Evolutionary conservation across 805 yeast genomes (phyloP).

Genomic region (Candida argentea): DNA sequence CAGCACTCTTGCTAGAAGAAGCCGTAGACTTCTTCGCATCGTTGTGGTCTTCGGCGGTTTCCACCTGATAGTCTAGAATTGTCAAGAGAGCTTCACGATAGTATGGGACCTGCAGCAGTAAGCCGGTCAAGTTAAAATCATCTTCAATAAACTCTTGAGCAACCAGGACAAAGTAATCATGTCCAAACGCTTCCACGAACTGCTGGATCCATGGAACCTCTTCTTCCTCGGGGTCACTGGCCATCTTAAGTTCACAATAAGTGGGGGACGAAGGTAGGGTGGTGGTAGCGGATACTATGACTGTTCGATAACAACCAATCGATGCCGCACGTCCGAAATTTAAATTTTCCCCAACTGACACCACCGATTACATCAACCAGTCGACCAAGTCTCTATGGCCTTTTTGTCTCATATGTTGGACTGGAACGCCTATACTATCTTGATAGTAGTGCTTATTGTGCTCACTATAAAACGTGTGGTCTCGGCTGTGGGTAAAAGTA

Average conservation of each 20-base stretch:
- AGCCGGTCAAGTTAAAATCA: slow-evolving; percentile 90
- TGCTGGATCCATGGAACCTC: slow-evolving; percentile 75
- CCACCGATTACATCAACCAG: too few species aligned
- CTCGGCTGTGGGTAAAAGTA: slow-evolving; percentile 22
- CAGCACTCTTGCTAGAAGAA: slow-evolving; percentile 3
- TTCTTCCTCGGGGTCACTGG: slow-evolving; percentile 40
- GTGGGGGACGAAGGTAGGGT: background rate
- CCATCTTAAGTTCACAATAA: slow-evolving; percentile 13
- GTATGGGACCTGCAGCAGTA: slow-evolving; percentile 75
- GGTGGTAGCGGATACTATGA: background rate
- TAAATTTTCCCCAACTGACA: too few species aligned
- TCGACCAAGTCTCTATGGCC: too few species aligned
- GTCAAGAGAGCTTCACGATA: slow-evolving; percentile 88
- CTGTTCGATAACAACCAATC: background rate
- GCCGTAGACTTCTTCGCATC: too few species aligned
- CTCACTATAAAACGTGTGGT: slow-evolving; percentile 28
- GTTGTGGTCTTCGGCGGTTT: slow-evolving; percentile 28
- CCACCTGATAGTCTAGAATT: slow-evolving; percentile 73
- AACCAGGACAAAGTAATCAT: slow-evolving; percentile 88
- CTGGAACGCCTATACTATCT: slow-evolving; percentile 23
- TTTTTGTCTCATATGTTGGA: slow-evolving; percentile 12
- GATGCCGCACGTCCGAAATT: too few species aligned
- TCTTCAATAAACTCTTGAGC: slow-evolving; percentile 90
- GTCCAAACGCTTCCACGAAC: slow-evolving; percentile 70
- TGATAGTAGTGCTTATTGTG: slow-evolving; percentile 22